Evolutionary conservation across 192 early-diverging fungal species (phyloP), one percentile per base, ranked within the genome.

Genomic region (Cetraspora pellucida): DNA sequence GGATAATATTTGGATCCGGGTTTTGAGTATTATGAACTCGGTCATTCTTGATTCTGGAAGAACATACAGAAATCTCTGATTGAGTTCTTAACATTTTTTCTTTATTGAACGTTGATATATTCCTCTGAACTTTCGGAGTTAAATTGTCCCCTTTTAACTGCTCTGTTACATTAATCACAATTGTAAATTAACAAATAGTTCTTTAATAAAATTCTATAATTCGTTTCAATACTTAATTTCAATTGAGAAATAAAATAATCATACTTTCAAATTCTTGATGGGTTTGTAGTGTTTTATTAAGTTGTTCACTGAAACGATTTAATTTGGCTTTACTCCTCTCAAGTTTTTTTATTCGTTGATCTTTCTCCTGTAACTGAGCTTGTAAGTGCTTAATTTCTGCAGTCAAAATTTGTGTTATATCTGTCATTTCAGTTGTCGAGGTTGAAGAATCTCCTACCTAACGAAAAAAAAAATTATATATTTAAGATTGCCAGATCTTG

Each of bases 1-100:
- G 86, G 13, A 94, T 91, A 47, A 93, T 87, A 59, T 87, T 87
- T 58, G 91, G 90, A 47, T 91, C 87, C 1, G 87, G 78, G 10
- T 37, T 30, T 37, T 44, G 43, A n/a, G 17, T 10, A 19, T 1
- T 37, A 44, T 17, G 16, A n/a, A 30, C 37, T 65, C 9, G 37
- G 11, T 44, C 10, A 72, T 79, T 45, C 14, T 57, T 17, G 27
- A 21, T 61, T 25, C 54, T 46, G 10, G 79, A 8, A 17, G 63
- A 50, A 7, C 37, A 37, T 10, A 52, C 37, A 16, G 73, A 44
- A 17, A 30, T n/a, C 10, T 14, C 31, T 2, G 43, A 65, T 65
- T 65, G 63, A 65, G 17, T 4, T 11, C n/a, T 88, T 60, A 93
- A 80, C 8, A 77, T 63, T 67, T 90, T 91, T 30, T 94, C 91